Evolutionary conservation across 768 basidiomycete genomes (phyloP), one percentile per base, ranked within the genome.

Genomic region (Crassisporium funariophilum): DNA sequence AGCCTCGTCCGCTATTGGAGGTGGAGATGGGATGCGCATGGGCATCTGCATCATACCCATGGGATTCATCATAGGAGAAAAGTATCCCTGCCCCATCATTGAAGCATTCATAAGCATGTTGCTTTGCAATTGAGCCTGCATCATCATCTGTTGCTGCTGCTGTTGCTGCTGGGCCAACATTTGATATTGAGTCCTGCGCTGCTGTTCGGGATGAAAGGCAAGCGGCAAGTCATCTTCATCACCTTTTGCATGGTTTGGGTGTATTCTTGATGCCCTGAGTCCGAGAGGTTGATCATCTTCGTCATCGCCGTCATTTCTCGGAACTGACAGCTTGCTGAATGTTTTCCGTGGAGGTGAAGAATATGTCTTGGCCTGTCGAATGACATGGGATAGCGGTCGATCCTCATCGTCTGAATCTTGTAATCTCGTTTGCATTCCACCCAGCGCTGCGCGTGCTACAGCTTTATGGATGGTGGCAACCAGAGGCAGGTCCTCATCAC

Each of bases 401-500:
- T 88, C 88, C 54, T 88, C 86, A 49, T 88, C 86, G 50, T 88
- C 86, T 1, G 84, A 84, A 49, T 82, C 81, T 19, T 27, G 29
- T n/a, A n/a, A n/a, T 5, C 50, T 48, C 36, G 27, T 55, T 17
- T 58, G 59, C 49, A 58, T 51, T 25, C 56, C 46, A 13, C 58
- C 55, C 48, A 48, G 57, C 36, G 58, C 61, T 25, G 66, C 70
- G 37, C 82, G 78, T 48, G 75, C 75, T 16, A 67, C 67, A n/a
- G 74, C 81, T 25, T 79, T 78, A 44, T 73, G 70, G n/a, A 82
- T 69, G 6, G 85, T 79, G 2, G 78, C 79, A 19, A 82, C 80
- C 7, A 93, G 72, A 2, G 91, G 91, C 34, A 91, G 54, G 66
- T 93, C 90, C 53, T 92, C 90, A 43, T 90, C 90, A 50, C 86